Evolutionary conservation across 2,329 filamentous ascomycete genomes (phyloP), one percentile per base, ranked within the genome.

Genomic region (Fusarium solani-melongenae): DNA sequence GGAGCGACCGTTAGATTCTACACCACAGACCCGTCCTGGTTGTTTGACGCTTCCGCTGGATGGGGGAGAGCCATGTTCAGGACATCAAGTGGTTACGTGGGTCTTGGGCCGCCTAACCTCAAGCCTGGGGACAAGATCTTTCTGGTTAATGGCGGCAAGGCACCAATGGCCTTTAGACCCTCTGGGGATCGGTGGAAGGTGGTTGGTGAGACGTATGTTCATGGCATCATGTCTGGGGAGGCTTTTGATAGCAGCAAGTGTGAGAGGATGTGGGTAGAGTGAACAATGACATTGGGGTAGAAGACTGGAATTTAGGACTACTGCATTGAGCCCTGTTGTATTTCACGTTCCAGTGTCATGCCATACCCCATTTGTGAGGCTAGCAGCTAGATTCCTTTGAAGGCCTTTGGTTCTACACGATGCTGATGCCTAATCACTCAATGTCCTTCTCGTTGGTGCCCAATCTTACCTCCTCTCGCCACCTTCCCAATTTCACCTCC

Each of bases 211-310:
- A 36, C 29, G 14, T 56, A 56, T 36, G 51, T 56, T 15, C 51
- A 56, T 17, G 51, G 51, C 22, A 56, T 56, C 51, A 36, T 36
- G 51, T 56, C 51, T 11, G 51, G 51, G 20, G 51, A 56, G 51
- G 31, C 14, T 17, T 56, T 56, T 56, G 51, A 36, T 12, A 12
- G 31, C 2, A 56, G 31, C 9, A 36, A 36, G 15, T 34, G 51
- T 7, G 31, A 56, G 51, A 56, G 5, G 31, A 56, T 56, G 0
- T 56, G 51, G 51, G 20, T 56, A 31, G 46, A 53, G 27, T 51
- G 20, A 44, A 44, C 39, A 14, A 44, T 6, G 20, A 22, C 6
- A 44, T 8, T 22, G 3, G 10, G 38, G 38, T 14, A 41, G n/a
- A 41, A 41, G 39, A 41, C 2, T 44, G 20, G 20, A 44, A 11